These are phyloP conservation scores for Shiraia sp. DNA, from an alignment of 2,329 filamentous ascomycete genomes.

Conservation along the genomic window DNA sequence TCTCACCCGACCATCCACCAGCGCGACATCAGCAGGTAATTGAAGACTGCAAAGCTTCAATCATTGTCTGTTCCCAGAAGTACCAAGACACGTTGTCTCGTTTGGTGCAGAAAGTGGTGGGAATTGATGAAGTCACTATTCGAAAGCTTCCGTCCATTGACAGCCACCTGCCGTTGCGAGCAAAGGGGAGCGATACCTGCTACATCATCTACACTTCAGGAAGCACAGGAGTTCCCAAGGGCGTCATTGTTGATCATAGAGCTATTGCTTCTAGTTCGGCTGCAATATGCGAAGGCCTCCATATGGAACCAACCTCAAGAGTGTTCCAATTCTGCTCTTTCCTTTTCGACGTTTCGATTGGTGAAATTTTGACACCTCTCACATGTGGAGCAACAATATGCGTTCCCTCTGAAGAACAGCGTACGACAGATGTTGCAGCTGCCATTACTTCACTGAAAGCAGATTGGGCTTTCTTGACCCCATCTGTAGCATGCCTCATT, in stretches of 20 bases:
- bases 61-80: constrained; percentile 32
- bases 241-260: constrained; percentile 35
- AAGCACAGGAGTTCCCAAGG: constrained; percentile 38
- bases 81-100: constrained; percentile 24
- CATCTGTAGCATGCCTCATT: constrained; percentile 41
- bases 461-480: constrained; percentile 40
- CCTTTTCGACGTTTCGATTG: constrained; percentile 40
- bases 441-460: constrained; percentile 33
- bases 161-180: constrained; percentile 11
- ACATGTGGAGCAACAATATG: constrained; percentile 39
- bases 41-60: constrained; percentile 27
- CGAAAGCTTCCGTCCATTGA: constrained; percentile 14
- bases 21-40: constrained; percentile 34
- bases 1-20: constrained; percentile 32
- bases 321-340: constrained; percentile 43
- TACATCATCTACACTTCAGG: constrained; percentile 41
- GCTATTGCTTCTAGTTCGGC: constrained; percentile 33
- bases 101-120: constrained; percentile 21
- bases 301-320: constrained; percentile 30
- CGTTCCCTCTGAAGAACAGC: constrained; percentile 45
- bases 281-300: constrained; percentile 31
- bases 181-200: constrained; percentile 24
- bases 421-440: constrained; percentile 49
- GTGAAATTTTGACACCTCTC: constrained; percentile 39
- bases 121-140: constrained; percentile 20